Conservation (phyloP, 1,284 basidiomycete species). For the Cutaneotrichosporon sp. region DNA sequence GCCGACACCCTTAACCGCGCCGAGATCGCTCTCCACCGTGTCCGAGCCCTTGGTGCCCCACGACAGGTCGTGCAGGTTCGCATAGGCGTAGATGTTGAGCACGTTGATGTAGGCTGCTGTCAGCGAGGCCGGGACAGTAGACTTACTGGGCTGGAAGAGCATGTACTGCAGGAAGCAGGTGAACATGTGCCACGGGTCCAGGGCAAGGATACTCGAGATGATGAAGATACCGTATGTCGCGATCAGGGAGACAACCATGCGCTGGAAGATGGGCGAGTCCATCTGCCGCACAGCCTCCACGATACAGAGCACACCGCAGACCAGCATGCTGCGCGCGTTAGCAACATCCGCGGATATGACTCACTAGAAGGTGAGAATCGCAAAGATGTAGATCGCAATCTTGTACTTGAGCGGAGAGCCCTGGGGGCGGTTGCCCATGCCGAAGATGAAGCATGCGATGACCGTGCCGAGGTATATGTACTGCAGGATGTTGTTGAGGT, state of each 20-base stretch:
- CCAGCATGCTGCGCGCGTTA: conserved; percentile 42
- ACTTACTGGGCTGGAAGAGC: conserved; percentile 61
- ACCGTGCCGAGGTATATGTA: conserved; percentile 83
- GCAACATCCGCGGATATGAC: conserved; percentile 11
- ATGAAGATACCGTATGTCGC: conserved; percentile 86
- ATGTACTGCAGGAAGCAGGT: conserved; percentile 90
- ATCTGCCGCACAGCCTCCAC: conserved; percentile 65
- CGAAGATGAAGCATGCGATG: conserved; percentile 86
- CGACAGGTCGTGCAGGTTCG: conserved; percentile 66
- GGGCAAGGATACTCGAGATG: conserved; percentile 74
- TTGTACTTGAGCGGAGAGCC: conserved; percentile 85
- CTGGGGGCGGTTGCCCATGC: conserved; percentile 94
- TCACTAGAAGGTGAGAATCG: conserved; percentile 73
- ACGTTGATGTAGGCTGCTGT: conserved; percentile 25
- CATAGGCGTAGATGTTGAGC: conserved; percentile 42
- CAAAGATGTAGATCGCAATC: conserved; percentile 72
- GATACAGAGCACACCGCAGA: conserved; percentile 73
- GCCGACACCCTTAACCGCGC: conserved; percentile 63
- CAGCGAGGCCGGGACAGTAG: not conserved
- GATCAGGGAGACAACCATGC: conserved; percentile 50
- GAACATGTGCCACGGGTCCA: conserved; percentile 65
- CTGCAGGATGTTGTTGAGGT: conserved; percentile 55
- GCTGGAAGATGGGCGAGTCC: conserved; percentile 64
- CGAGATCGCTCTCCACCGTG: conserved; percentile 73
- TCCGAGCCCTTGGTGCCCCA: conserved; percentile 83